These are phyloP conservation scores for Naegleria fowleri DNA, from an alignment of 208 protist genomes.

Conservation along the genomic window DNA sequence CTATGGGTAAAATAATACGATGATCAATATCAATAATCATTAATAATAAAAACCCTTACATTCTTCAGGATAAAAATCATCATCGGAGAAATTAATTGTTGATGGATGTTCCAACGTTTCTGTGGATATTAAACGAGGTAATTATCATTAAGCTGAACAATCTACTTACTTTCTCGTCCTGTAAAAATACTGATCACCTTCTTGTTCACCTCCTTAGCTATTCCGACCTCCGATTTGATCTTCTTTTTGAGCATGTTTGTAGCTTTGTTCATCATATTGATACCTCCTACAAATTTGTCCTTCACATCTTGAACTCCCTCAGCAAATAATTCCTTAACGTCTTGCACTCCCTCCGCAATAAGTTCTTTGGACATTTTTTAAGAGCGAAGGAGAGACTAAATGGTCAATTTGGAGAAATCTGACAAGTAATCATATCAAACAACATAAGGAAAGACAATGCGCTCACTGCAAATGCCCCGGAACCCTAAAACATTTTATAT, in stretches of 20 bases:
- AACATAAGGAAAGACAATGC: no score
- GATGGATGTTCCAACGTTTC: neutral
- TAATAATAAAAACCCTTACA: neutral
- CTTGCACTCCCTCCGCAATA: neutral
- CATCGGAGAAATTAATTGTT: neutral
- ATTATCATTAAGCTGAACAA: neutral
- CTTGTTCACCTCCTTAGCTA: neutral
- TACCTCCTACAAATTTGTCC: neutral
- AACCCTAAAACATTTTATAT: no score
- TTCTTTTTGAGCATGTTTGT: neutral
- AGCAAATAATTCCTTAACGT: neutral
- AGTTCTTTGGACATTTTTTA: neutral
- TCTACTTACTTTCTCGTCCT: neutral
- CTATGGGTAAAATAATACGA: neutral
- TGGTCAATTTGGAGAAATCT: no score
- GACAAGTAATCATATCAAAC: no score
- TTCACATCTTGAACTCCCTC: neutral
- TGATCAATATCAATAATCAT: neutral
- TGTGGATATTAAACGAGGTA: neutral
- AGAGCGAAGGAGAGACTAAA: no score
- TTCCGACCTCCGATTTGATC: neutral
- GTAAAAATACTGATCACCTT: neutral
- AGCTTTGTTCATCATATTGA: neutral
- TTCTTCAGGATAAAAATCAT: neutral
- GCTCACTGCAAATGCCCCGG: no score